Evolutionary conservation across 257 asterid genomes (phyloP).

Genomic region (Nicotiana tomentosiformis): DNA sequence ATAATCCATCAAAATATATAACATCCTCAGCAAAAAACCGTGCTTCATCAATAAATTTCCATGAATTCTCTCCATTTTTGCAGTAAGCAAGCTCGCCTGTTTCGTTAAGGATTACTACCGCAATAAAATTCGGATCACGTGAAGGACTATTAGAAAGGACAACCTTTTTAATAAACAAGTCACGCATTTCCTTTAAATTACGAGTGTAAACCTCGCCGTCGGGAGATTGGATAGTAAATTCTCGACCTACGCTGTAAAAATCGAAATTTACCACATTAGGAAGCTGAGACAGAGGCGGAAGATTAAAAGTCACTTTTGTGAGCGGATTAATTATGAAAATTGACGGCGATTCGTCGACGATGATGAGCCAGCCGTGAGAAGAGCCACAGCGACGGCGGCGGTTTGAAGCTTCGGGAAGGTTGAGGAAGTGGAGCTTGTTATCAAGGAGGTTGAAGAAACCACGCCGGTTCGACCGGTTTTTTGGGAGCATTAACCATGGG

Average conservation of each 20-base stretch:
- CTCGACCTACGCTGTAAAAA: constrained; percentile 54
- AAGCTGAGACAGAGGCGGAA: constrained; percentile 56
- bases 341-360: constrained; percentile 65
- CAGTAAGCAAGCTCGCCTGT: constrained; percentile 54
- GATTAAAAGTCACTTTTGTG: constrained; percentile 44
- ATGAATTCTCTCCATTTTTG: constrained; percentile 33
- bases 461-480: constrained; percentile 36
- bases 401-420: constrained; percentile 55
- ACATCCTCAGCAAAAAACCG: constrained; percentile 55
- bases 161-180: constrained; percentile 50
- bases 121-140: constrained; percentile 26
- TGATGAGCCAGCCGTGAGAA: constrained; percentile 62
- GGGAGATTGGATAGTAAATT: constrained; percentile 41
- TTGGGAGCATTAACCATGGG: constrained; percentile 91
- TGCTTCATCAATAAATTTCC: constrained; percentile 46
- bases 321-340: constrained; percentile 67
- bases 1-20: constrained; percentile 36
- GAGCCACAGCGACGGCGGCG: constrained; percentile 74
- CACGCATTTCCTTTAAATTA: constrained; percentile 63
- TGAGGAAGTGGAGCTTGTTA: constrained; percentile 32
- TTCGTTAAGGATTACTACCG: constrained; percentile 45
- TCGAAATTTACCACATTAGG: constrained; percentile 54
- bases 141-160: constrained; percentile 53
- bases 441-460: constrained; percentile 44
- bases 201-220: constrained; percentile 18